phyloP scores from a whole-genome alignment of 202 grass and related monocot species.

The Musa balbisiana region DNA sequence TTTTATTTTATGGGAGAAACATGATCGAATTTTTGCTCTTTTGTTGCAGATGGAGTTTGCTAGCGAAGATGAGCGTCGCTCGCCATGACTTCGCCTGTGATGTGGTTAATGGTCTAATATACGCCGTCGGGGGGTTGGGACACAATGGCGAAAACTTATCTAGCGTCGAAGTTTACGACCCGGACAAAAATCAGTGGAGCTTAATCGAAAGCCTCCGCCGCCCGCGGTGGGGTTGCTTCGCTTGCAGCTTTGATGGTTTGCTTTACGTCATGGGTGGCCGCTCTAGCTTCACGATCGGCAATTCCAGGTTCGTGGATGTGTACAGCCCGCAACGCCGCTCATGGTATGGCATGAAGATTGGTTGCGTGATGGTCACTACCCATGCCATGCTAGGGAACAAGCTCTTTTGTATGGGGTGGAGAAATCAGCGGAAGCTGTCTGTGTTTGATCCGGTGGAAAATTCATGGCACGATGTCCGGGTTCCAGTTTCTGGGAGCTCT shows the following conservation, averaged over 20 bases:
- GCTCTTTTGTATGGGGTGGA: conserved; percentile 87
- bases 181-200: conserved; percentile 54
- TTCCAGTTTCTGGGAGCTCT: conserved; percentile 76
- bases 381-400: conserved; percentile 58
- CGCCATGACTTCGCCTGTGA: conserved; percentile 57
- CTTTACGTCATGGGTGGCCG: conserved; percentile 92
- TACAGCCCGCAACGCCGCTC: conserved; percentile 45
- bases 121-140: conserved; percentile 76
- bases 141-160: conserved; percentile 64
- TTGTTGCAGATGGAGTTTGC: conserved; percentile 39
- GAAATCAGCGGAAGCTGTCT: conserved; percentile 60
- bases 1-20: background rate
- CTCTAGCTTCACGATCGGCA: conserved; percentile 84
- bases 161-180: conserved; percentile 73
- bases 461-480: conserved; percentile 51
- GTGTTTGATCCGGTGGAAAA: conserved; percentile 59
- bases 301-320: conserved; percentile 57
- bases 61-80: conserved; percentile 68
- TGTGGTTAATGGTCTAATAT: conserved; percentile 44
- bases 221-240: conserved; percentile 93
- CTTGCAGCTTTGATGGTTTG: conserved; percentile 57
- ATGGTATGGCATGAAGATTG: conserved; percentile 67
- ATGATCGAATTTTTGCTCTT: background rate
- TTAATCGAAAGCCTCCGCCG: conserved; percentile 54
- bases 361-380: conserved; percentile 82